Percentiles rank a stretch among this genome's conserved stretches.
Evolutionary conservation across 2,329 filamentous ascomycete genomes (phyloP).

Genomic region (Ceratocystis alfenasii): DNA sequence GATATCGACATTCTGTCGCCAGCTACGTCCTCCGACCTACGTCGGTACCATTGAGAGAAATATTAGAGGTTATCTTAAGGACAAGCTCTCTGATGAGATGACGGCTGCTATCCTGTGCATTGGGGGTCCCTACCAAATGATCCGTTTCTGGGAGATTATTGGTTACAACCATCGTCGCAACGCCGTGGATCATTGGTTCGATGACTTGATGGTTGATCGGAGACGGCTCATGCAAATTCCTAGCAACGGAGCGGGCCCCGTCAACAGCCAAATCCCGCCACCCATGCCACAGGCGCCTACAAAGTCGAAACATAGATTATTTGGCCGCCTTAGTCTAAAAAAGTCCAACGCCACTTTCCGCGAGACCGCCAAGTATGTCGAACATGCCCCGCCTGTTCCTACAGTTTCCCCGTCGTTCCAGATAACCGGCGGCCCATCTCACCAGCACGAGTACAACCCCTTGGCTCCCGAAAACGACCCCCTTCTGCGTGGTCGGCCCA

Average conservation of each 20-base stretch:
- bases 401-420: background rate
- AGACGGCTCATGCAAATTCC: conserved; percentile 29
- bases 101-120: conserved; percentile 49
- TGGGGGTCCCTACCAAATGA: conserved; percentile 50
- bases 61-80: conserved; percentile 50
- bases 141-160: conserved; percentile 54
- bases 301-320: conserved; percentile 42
- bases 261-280: conserved; percentile 30
- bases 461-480: conserved; percentile 10
- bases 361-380: background rate
- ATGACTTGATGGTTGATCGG: conserved; percentile 32
- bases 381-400: background rate
- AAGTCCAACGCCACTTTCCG: conserved; percentile 35
- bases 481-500: conserved; percentile 43
- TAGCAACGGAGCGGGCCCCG: conserved; percentile 1
- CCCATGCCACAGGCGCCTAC: conserved; percentile 26
- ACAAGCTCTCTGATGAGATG: conserved; percentile 50
- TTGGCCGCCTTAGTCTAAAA: conserved; percentile 43
- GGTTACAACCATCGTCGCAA: conserved; percentile 49
- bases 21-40: conserved; percentile 52
- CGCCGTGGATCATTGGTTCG: conserved; percentile 50
- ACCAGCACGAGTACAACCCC: conserved; percentile 15
- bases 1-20: conserved; percentile 51
- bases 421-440: background rate
- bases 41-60: conserved; percentile 51